phyloP scores from a whole-genome alignment of 129 eudicot species.

The Gnaphalium uliginosum region DNA sequence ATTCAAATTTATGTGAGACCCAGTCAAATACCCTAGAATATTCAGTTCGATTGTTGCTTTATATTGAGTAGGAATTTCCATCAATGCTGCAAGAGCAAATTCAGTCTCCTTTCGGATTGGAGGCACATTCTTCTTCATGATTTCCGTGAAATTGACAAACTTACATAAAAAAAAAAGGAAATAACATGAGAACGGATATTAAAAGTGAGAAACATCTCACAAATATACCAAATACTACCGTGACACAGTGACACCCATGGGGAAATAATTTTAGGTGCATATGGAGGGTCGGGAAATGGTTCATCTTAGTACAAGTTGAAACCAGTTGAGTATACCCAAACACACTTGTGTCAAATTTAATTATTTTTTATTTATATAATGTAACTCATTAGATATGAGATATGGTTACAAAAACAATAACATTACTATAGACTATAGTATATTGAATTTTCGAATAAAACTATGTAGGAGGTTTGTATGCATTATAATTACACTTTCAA shows the following conservation, averaged over 20 bases:
- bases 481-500: background rate
- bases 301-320: background rate
- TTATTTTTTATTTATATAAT: background rate
- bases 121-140: slow-evolving; percentile 71
- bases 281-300: background rate
- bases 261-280: background rate
- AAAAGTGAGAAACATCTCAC: slow-evolving; percentile 10
- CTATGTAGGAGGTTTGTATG: background rate
- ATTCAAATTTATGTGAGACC: background rate
- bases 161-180: slow-evolving; percentile 21
- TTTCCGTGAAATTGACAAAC: slow-evolving; percentile 97
- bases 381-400: background rate
- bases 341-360: background rate
- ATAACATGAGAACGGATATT: slow-evolving; percentile 11
- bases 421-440: no score
- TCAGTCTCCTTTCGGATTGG: slow-evolving; percentile 94
- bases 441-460: no score
- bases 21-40: slow-evolving; percentile 66
- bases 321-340: background rate
- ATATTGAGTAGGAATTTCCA: slow-evolving; percentile 97
- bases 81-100: slow-evolving; percentile 91
- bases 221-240: background rate
- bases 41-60: slow-evolving; percentile 91
- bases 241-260: background rate
- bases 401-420: no score